phyloP scores from a whole-genome alignment of 768 basidiomycete species.

The Lentinus brumalis region DNA sequence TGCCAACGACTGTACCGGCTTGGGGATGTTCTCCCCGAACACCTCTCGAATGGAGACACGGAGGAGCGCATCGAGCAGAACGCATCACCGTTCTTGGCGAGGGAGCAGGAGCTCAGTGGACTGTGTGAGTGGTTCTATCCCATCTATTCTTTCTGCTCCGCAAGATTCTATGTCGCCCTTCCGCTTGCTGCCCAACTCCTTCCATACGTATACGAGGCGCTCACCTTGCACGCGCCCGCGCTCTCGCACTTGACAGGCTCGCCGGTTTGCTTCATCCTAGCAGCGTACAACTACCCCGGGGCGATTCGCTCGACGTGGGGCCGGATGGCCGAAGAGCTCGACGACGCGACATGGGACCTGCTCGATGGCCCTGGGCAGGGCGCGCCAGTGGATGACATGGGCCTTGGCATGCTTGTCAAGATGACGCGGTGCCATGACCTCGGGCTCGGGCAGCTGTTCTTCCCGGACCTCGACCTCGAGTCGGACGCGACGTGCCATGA shows the following conservation, averaged over 20 bases:
- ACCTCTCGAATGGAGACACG: slow-evolving; percentile 18
- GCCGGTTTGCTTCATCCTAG: slow-evolving; percentile 73
- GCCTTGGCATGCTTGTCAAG: slow-evolving; percentile 65
- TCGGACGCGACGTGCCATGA: slow-evolving; percentile 1
- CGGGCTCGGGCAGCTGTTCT: slow-evolving; percentile 64
- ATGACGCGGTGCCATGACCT: slow-evolving; percentile 79
- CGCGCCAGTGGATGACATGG: slow-evolving; percentile 33
- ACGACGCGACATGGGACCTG: slow-evolving; percentile 62
- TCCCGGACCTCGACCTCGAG: slow-evolving; percentile 31
- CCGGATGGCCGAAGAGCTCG: slow-evolving; percentile 64
- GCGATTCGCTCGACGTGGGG: slow-evolving; percentile 74
- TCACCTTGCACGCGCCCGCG: not conserved
- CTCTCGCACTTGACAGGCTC: slow-evolving; percentile 53
- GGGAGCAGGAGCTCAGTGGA: slow-evolving; percentile 75
- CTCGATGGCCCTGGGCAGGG: slow-evolving; percentile 46
- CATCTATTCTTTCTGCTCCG: not conserved
- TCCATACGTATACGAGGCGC: not conserved
- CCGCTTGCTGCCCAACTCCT: slow-evolving; percentile 4
- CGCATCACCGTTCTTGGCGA: slow-evolving; percentile 43
- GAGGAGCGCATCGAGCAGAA: slow-evolving; percentile 14
- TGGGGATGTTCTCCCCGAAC: slow-evolving; percentile 63
- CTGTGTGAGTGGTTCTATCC: slow-evolving; percentile 54
- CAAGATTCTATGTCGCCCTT: not conserved
- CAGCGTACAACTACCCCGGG: slow-evolving; percentile 62
- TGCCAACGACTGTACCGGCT: slow-evolving; percentile 73